Base-by-base conservation (phyloP, 345 rosid species). In the Eucalyptus sp. region DNA sequence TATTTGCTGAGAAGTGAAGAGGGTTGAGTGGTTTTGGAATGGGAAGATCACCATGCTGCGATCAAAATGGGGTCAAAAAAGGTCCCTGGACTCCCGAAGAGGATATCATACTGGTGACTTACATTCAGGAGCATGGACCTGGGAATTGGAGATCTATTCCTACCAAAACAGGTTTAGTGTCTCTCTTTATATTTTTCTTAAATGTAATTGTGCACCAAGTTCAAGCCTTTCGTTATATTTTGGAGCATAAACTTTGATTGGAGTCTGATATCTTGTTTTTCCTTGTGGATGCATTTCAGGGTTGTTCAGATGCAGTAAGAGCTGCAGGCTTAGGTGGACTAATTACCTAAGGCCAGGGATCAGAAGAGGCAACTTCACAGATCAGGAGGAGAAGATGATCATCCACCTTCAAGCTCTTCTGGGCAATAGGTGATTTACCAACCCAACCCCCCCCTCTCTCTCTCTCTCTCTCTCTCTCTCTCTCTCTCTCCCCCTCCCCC, bases 11-110 rank as follows among this genome's bases (percentile, higher is more conserved):
- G 83, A 87, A 33, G 58, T 33, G 44, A 33, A 31, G 54, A 10
- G 46, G 58, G 31, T 80, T 88, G 27, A 88, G 29, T 76, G 83
- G 44, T 76, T 43, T 76, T 76, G 83, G 52, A 52, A 93, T 93
- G 94, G 94, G 93, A 24, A 93, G 94, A 85, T 91, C 93, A 79
- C 94, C 94, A 31, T 92, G 94, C 88, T 91, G 94, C 83, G 93
- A 93, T 86, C 90, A 93, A 88, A 48, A 86, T 44, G 94, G 92
- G 7, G 89, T 93, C 44, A 93, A 91, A 88, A 93, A 93, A 90
- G 94, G 94, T 20, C 94, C 93, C 17, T 93, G 94, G 94, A 93
- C 94, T 90, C 94, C 94, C 33, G 94, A 93, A 49, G 94, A 93
- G 88, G 94, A 93, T 79, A 93, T 93, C 90, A 84, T 89, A 12